Conservation (phyloP, 1,139 yeast genomes). For the Yamadazyma conglobata region DNA sequence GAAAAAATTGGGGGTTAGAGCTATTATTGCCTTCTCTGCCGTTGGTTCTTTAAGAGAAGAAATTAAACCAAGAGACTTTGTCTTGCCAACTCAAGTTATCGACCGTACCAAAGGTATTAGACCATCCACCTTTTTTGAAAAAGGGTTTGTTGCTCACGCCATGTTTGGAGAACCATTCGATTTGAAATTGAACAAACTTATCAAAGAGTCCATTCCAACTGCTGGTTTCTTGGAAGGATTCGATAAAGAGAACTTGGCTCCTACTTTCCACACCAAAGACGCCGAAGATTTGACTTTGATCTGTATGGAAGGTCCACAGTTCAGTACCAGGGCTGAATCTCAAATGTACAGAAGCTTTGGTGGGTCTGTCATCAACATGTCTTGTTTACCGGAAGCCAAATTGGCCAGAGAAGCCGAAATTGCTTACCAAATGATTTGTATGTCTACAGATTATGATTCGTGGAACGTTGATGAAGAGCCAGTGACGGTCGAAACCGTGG, state of each 20-base stretch:
- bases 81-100: slow-evolving; percentile 89
- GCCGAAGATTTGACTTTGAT: slow-evolving; percentile 75
- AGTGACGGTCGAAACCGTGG: slow-evolving; percentile 94
- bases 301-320: slow-evolving; percentile 99
- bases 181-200: slow-evolving; percentile 59
- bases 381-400: slow-evolving; percentile 92
- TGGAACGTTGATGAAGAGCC: slow-evolving; percentile 96
- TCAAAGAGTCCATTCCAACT: slow-evolving; percentile 53
- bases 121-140: slow-evolving; percentile 84
- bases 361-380: slow-evolving; percentile 94
- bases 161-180: slow-evolving; percentile 98
- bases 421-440: slow-evolving; percentile 95
- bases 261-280: slow-evolving; percentile 54
- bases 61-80: slow-evolving; percentile 91
- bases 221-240: slow-evolving; percentile 53
- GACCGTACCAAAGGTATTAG: slow-evolving; percentile 97
- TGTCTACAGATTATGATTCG: slow-evolving; percentile 98
- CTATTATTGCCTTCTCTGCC: slow-evolving; percentile 89
- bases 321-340: slow-evolving; percentile 97
- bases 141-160: slow-evolving; percentile 94
- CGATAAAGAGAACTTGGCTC: slow-evolving; percentile 30
- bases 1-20: slow-evolving; percentile 80
- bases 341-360: slow-evolving; percentile 85
- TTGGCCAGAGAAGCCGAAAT: slow-evolving; percentile 97
- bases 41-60: slow-evolving; percentile 92